Evolutionary conservation across 306 rosid species (phyloP).

Genomic region (Myrica gale): DNA sequence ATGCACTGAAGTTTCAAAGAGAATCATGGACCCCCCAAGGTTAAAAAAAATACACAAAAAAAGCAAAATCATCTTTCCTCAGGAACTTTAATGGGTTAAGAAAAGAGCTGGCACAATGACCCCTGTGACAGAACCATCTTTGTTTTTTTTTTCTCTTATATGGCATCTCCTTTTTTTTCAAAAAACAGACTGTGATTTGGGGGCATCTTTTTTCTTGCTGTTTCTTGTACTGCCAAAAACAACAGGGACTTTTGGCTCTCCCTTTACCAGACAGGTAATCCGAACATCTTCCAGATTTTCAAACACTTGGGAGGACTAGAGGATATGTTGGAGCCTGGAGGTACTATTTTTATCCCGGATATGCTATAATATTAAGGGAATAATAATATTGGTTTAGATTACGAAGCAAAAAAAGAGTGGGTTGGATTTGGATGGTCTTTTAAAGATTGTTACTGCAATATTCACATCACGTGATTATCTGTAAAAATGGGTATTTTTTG

Average conservation of each 20-base stretch:
- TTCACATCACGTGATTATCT: too few relatives aligned
- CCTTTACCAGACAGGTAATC: constrained; percentile 59
- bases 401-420: constrained; percentile 27
- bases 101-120: constrained; percentile 2
- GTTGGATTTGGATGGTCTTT: constrained; percentile 10
- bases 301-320: constrained; percentile 23
- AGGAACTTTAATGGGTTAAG: constrained; percentile 5
- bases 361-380: constrained; percentile 36
- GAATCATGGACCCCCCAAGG: constrained; percentile 39
- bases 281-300: constrained; percentile 43
- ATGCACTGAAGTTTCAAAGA: constrained; percentile 37
- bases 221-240: constrained; percentile 42
- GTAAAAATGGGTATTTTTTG: too few relatives aligned
- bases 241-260: constrained; percentile 44
- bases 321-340: constrained; percentile 11
- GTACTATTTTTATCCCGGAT: constrained; percentile 33
- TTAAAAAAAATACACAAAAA: constrained; percentile 24
- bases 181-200: constrained; percentile 42
- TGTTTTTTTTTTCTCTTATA: constrained; percentile 28
- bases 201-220: constrained; percentile 48
- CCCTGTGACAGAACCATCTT: constrained; percentile 28
- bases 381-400: constrained; percentile 24
- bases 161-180: constrained; percentile 49
- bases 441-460: too few relatives aligned
- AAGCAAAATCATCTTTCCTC: neutral